Conservation (phyloP, 139 green algal species). For the Pleodorina starrii region DNA sequence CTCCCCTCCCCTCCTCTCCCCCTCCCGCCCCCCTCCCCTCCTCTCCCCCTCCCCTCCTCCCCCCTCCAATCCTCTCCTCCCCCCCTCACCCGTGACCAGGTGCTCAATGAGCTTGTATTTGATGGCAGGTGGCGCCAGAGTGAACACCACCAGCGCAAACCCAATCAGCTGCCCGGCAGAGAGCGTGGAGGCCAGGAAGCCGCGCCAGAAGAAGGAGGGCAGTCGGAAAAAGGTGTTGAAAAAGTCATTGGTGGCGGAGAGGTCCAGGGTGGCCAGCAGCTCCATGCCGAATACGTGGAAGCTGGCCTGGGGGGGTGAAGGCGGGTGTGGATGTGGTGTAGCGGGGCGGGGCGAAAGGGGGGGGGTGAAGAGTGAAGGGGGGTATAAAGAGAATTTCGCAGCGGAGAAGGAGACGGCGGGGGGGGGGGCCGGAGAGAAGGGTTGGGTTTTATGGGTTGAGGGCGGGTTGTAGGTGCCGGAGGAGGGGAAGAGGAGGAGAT, state of each 20-base stretch:
- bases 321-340: too few relatives aligned
- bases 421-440: too few relatives aligned
- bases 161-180: slow-evolving; percentile 86
- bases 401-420: too few relatives aligned
- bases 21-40: too few relatives aligned
- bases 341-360: too few relatives aligned
- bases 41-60: not conserved
- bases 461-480: too few relatives aligned
- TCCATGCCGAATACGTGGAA: slow-evolving; percentile 96
- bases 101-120: slow-evolving; percentile 87
- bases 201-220: slow-evolving; percentile 83
- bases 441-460: too few relatives aligned
- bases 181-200: slow-evolving; percentile 92
- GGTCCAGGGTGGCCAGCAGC: slow-evolving; percentile 86
- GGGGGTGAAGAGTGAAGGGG: too few relatives aligned
- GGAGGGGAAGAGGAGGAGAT: too few relatives aligned
- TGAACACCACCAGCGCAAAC: slow-evolving; percentile 93
- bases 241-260: slow-evolving; percentile 89
- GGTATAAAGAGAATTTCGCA: too few relatives aligned
- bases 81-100: slow-evolving; percentile 72
- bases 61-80: not conserved
- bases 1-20: not conserved
- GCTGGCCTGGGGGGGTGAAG: slow-evolving; percentile 65
- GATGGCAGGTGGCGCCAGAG: slow-evolving; percentile 84
- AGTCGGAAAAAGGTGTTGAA: slow-evolving; percentile 96